Percentiles rank a stretch among this genome's conserved stretches.
These are phyloP conservation scores for Conticribra weissflogii DNA, from an alignment of 108 stramenopile species.

Conservation along the genomic window DNA sequence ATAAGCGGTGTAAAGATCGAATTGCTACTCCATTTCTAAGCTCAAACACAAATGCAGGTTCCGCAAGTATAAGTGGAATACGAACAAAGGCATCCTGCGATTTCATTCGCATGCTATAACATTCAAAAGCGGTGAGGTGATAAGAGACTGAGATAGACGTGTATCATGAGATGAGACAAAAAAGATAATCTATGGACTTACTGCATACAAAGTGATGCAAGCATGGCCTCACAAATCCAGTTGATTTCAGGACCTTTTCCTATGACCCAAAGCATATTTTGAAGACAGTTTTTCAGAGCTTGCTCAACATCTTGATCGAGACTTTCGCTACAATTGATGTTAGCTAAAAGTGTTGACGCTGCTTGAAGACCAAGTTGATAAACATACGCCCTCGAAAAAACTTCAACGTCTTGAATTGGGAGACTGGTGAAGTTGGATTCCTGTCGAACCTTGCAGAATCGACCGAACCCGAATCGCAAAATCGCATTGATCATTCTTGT, in stretches of 20 bases:
- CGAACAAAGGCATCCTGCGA: slow-evolving; percentile 57
- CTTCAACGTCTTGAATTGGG: slow-evolving; percentile 82
- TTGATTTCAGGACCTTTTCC: slow-evolving; percentile 51
- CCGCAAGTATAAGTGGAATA: slow-evolving; percentile 69
- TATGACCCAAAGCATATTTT: slow-evolving; percentile 48
- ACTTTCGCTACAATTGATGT: slow-evolving; percentile 38
- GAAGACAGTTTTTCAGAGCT: slow-evolving; percentile 28
- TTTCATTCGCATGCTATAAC: slow-evolving; percentile 53
- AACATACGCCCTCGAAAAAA: slow-evolving; percentile 70
- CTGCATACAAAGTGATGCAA: slow-evolving; percentile 57
- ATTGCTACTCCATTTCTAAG: slow-evolving; percentile 70
- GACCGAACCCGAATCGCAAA: slow-evolving; percentile 79
- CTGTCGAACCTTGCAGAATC: slow-evolving; percentile 77
- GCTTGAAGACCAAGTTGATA: slow-evolving; percentile 81
- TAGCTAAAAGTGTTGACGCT: slow-evolving; percentile 55
- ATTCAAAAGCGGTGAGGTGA: neutral
- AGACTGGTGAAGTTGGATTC: slow-evolving; percentile 81
- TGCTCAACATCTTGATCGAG: slow-evolving; percentile 31
- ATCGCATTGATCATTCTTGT: slow-evolving; percentile 67
- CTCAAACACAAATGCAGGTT: slow-evolving; percentile 59
- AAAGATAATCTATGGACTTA: no score
- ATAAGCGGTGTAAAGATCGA: slow-evolving; percentile 69
- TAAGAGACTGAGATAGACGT: neutral
- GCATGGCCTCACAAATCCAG: slow-evolving; percentile 69
- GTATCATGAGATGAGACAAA: no score